Percentiles rank a stretch among this genome's conserved stretches.
Conservation (phyloP, 2,329 filamentous ascomycete species). For the Cladosporium austrohemisphaericum region DNA sequence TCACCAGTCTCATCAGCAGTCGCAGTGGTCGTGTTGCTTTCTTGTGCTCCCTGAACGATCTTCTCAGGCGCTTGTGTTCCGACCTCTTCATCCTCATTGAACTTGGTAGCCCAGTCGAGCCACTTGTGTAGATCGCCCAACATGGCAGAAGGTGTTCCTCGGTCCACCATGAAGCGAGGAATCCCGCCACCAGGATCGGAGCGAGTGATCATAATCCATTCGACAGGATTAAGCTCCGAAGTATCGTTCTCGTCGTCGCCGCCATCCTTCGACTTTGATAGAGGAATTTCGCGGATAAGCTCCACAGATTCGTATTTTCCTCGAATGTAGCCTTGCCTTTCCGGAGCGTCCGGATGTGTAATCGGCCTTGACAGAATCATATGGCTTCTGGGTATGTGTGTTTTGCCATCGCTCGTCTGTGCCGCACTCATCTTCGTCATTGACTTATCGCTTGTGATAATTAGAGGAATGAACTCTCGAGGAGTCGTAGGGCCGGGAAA, state of each 20-base stretch:
- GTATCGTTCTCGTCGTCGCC: slow-evolving; percentile 32
- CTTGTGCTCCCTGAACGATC: background rate
- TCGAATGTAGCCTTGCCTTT: slow-evolving; percentile 69
- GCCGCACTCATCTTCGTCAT: slow-evolving; percentile 45
- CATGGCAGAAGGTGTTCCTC: slow-evolving; percentile 78
- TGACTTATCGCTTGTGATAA: slow-evolving; percentile 62
- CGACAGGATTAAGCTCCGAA: slow-evolving; percentile 62
- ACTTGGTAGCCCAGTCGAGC: slow-evolving; percentile 63
- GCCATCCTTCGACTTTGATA: slow-evolving; percentile 39
- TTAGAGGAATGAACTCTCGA: slow-evolving; percentile 78
- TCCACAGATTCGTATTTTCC: slow-evolving; percentile 91
- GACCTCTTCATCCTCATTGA: slow-evolving; percentile 11
- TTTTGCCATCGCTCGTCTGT: slow-evolving; percentile 28
- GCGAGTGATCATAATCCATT: slow-evolving; percentile 91
- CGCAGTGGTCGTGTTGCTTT: background rate
- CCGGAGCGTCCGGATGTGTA: slow-evolving; percentile 67
- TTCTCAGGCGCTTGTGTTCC: slow-evolving; percentile 3
- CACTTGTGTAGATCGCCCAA: slow-evolving; percentile 77
- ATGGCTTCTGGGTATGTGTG: slow-evolving; percentile 60
- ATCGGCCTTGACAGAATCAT: slow-evolving; percentile 87
- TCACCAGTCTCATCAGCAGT: background rate
- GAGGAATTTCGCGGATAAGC: slow-evolving; percentile 76
- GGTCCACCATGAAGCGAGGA: slow-evolving; percentile 85
- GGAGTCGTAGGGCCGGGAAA: slow-evolving; percentile 87
- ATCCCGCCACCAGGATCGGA: slow-evolving; percentile 87